Base-by-base conservation (phyloP, 371 early-diverging fungal species). In the Coelomomyces lativittatus region DNA sequence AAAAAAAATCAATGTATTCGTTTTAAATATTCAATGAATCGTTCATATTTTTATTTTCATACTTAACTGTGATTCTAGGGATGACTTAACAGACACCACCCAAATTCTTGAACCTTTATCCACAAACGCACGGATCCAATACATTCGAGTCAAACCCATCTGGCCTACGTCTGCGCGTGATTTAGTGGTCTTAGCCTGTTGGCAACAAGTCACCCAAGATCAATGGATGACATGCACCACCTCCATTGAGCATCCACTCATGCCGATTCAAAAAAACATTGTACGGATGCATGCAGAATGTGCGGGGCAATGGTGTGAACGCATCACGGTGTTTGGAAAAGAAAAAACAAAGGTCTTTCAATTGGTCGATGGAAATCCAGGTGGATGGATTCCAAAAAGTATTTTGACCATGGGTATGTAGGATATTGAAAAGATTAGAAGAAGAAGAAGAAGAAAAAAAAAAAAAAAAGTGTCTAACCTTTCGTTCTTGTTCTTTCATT, bases 101-200 rank as follows among this genome's bases (percentile, higher is more conserved):
- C 21, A 2, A 30, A 25, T 34, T 12, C 3, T 51, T 12, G 19
- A 45, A 9, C 35, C 44, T 4, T 27, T 17, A 17, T 31, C 51
- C 7, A 53, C 63, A 2, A 51, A 50, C 28, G 62, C 66, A 36
- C 54, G 58, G 19, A 49, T 79, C 21, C 64, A 61, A 44, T 78
- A 77, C 28, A 49, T 76, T 26, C 59, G 63, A 38, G 64, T 62
- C 37, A 77, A 66, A 44, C 56, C 62, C 8, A 48, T 79, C 33
- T 77, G 79, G 79, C 78, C 78, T 3, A 70, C 73, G 0, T 55
- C 70, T 4, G 58, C 66, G 0, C 60, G 78, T 12, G 79, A 77
- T 51, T 59, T 67, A 9, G 44, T 67, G 7, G 51, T 77, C 12
- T 32, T 77, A 19, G 60, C 80, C 10, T 58, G 59, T 19, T 35